Base-by-base conservation (phyloP, 495 filamentous ascomycete genomes). In the Penicillium taxi region DNA sequence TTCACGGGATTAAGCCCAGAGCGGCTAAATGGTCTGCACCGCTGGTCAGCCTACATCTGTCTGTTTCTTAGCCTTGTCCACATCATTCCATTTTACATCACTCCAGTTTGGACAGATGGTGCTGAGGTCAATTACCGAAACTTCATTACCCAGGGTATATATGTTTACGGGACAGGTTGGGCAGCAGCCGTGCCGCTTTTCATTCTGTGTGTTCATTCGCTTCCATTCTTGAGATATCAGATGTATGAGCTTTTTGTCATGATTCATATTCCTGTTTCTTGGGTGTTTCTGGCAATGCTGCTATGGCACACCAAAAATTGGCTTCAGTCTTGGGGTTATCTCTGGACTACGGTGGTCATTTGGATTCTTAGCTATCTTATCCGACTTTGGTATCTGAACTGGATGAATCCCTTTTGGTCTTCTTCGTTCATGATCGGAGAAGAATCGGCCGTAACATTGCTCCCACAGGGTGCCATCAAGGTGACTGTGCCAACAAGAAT, bases 241-340 rank as follows among this genome's bases (percentile, higher is more conserved):
- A 69, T 75, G 58, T 96, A 96, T 55, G 90, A 96, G 55, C 56
- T 86, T 2, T 96, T 96, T 50, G 74, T 90, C 11, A 59, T 78
- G 20, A 58, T 90, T 11, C 90, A 96, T 52, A 78, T 87, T 1
- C 84, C 89, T 0, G 78, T 86, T 8, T 81, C 88, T 2, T 73
- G 88, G 32, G 69, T 85, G 23, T 94, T 86, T 51, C 56, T 96
- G 21, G 87, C 69, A 7, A 73, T 94, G 64, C 73, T 96, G 11
- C 94, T 96, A 61, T 96, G 90, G 90, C 90, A 96, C 59, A 91
- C 82, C 48, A 80, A 86, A 49, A 95, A 96, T 58, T 93, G 85
- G 53, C 69, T 96, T 19, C 80, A 78, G 11, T 93, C 88, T 5
- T 96, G 91, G 90, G 69, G 77, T 56, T 96, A 96, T 49, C 73